These are phyloP conservation scores for Penicillium sp. DNA, from an alignment of 2,329 filamentous ascomycete genomes.

Conservation along the genomic window DNA sequence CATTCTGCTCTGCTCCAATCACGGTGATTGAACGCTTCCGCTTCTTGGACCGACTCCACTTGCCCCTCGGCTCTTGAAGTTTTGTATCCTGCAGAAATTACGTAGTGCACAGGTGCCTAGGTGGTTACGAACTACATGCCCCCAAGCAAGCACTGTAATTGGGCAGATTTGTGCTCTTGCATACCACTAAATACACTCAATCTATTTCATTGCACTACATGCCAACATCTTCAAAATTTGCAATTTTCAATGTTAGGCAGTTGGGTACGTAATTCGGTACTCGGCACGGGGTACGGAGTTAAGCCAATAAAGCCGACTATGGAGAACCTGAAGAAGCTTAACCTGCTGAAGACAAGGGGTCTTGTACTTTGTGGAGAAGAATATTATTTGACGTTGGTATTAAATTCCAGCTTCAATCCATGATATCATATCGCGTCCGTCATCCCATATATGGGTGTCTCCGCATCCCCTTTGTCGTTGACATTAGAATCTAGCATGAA, in stretches of 20 bases:
- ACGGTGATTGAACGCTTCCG: not conserved
- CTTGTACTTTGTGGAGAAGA: not conserved
- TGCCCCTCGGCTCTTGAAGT: conserved; percentile 7
- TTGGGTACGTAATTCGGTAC: conserved; percentile 8
- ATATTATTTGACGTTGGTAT: not conserved
- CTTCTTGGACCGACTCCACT: conserved; percentile 6
- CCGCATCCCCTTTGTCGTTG: not conserved
- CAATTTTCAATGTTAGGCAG: too few relatives aligned
- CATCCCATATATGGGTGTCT: not conserved
- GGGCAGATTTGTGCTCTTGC: too few relatives aligned
- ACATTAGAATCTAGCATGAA: not conserved
- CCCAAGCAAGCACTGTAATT: too few relatives aligned
- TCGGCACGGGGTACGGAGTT: conserved; percentile 20
- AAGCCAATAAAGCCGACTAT: conserved; percentile 12
- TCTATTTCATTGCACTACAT: too few relatives aligned
- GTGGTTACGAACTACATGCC: too few relatives aligned
- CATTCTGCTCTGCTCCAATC: conserved; percentile 4
- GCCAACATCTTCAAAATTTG: too few relatives aligned
- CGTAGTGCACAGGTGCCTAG: too few relatives aligned
- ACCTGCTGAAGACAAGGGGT: too few relatives aligned
- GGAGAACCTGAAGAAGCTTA: not conserved
- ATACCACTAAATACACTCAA: too few relatives aligned
- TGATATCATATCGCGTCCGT: conserved; percentile 5
- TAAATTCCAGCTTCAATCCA: not conserved
- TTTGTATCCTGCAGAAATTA: not conserved